Evolutionary conservation across 208 protist genomes (phyloP).

Genomic region (Leishmania braziliensis): DNA sequence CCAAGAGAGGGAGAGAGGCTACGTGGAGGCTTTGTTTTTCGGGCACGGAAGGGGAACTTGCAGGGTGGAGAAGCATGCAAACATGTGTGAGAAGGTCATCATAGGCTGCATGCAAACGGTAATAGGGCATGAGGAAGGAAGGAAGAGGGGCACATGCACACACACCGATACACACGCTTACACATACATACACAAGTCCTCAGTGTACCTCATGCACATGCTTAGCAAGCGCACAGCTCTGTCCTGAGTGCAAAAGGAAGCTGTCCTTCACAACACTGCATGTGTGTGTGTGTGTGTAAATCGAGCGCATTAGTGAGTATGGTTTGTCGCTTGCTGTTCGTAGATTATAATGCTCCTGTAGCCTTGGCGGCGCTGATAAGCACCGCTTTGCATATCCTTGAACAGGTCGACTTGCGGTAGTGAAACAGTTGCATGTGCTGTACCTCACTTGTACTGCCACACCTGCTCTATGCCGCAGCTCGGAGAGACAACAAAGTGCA

Average conservation of each 20-base stretch:
- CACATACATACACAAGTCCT: not conserved
- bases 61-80: not conserved
- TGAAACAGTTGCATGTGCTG: too few relatives aligned
- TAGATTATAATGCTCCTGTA: not conserved
- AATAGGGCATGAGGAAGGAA: not conserved
- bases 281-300: not conserved
- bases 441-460: not conserved
- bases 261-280: not conserved
- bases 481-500: slow-evolving; percentile 25
- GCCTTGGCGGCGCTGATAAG: not conserved
- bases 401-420: not conserved
- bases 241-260: not conserved
- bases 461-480: slow-evolving; percentile 19
- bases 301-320: not conserved
- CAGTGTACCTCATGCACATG: not conserved
- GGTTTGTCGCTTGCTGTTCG: too few relatives aligned
- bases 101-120: not conserved
- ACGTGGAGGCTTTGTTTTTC: too few relatives aligned
- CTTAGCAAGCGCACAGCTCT: not conserved
- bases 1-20: not conserved
- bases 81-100: not conserved
- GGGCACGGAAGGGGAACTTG: not conserved
- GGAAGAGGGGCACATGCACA: too few relatives aligned
- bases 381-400: not conserved
- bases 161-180: not conserved